Base-by-base conservation (phyloP, 257 asterid species). In the Scutellaria galericulata region DNA sequence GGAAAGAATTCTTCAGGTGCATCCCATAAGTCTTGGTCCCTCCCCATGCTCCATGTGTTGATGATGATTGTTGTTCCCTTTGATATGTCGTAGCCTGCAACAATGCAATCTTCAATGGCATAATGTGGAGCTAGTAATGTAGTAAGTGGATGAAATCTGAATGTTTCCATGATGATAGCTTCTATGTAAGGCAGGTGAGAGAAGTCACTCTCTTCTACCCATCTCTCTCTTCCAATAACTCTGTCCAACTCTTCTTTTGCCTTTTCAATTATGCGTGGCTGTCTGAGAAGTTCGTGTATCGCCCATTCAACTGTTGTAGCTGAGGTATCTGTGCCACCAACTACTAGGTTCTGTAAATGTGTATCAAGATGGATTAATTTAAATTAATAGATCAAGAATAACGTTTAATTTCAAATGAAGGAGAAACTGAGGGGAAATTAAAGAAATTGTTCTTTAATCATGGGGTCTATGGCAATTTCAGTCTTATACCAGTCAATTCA, bases 201-300 rank as follows among this genome's bases (percentile, higher is more conserved):
- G 53, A 40, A 69, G 67, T 76, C 80, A 14, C 42, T 11, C 62
- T 76, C 80, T 61, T 69, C 80, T 11, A 78, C 82, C 82, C 82
- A 78, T 50, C 78, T 47, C 7, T 65, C 54, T 44, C 53, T 64
- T 42, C 82, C 78, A 44, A 78, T 73, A 2, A 78, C 82, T 45
- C 44, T 65, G 4, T 78, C 78, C 7, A 78, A 65, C 65, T 78
- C 82, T 45, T 70, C 80, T 14, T 54, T 70, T 39, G 76, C 76
- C 66, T 76, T 76, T 14, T 41, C 15, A 6, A 69, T 51, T 63
- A 76, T 52, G 13, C 40, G 53, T 0, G 78, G 78, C 7, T 78
- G 70, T 41, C 6, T 47, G 4, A 72, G 40, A 24, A 73, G 11
- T 66, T 72, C 78, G 7, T 24, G 31, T 15, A 78, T 39, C 20